Evolutionary conservation across 352 stramenopile species (phyloP).

Genomic region (Ophiocytium majus): DNA sequence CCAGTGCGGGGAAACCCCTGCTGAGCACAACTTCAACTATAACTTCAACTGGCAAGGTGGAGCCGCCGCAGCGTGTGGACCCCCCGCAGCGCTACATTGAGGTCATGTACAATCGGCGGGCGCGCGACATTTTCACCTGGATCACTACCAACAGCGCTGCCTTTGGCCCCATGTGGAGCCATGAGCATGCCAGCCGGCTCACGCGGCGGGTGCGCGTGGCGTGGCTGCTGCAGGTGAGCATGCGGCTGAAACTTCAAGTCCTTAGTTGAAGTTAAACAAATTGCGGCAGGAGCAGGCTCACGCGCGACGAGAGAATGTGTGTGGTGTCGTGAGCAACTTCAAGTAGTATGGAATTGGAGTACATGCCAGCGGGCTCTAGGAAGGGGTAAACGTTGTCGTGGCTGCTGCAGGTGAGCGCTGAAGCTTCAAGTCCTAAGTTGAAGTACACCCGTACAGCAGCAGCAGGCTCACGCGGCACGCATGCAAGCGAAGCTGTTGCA

Average conservation of each 20-base stretch:
- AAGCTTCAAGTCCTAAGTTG: too few relatives aligned
- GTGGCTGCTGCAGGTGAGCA: conserved; percentile 12
- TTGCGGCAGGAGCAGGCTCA: conserved; percentile 11
- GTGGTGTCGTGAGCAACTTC: neutral
- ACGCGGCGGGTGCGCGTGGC: neutral
- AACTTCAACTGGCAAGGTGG: neutral
- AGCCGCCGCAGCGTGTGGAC: neutral
- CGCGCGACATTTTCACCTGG: conserved; percentile 26
- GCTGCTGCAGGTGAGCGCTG: too few relatives aligned
- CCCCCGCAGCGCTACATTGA: conserved; percentile 30
- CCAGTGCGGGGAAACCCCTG: too few relatives aligned
- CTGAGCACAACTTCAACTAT: too few relatives aligned
- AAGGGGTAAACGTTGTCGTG: too few relatives aligned
- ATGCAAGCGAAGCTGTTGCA: too few relatives aligned
- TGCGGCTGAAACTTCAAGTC: too few relatives aligned
- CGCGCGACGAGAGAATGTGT: neutral
- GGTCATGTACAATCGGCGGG: conserved; percentile 28
- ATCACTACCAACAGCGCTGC: conserved; percentile 25
- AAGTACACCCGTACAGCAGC: too few relatives aligned
- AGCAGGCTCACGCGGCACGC: too few relatives aligned
- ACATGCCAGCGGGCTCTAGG: neutral
- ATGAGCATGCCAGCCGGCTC: conserved; percentile 7
- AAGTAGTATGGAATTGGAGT: neutral
- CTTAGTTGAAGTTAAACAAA: too few relatives aligned
- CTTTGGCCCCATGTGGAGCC: conserved; percentile 27